Conservation (phyloP, 2,329 filamentous ascomycete species). For the Fusarium aywerte region DNA sequence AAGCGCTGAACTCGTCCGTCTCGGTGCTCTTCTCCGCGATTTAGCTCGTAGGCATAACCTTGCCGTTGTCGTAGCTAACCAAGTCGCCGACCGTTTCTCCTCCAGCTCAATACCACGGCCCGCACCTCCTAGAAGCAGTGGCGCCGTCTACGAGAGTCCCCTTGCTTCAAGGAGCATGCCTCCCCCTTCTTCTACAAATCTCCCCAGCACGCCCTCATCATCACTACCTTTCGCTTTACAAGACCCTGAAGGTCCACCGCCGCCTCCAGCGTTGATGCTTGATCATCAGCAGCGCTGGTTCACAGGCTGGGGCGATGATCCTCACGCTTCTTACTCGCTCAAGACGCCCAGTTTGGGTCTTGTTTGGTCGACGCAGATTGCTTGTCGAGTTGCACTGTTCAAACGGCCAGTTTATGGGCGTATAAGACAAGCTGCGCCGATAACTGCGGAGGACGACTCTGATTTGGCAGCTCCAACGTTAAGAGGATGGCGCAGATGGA, state of each 20-base stretch:
- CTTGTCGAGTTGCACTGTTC: constrained; percentile 82
- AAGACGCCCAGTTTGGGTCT: constrained; percentile 91
- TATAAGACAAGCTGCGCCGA: constrained; percentile 51
- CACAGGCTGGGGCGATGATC: constrained; percentile 89
- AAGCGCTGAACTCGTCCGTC: constrained; percentile 77
- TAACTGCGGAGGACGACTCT: constrained; percentile 53
- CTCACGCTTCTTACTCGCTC: constrained; percentile 57
- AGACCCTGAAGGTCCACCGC: constrained; percentile 48
- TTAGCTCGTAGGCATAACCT: constrained; percentile 79
- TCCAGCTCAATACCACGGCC: constrained; percentile 40
- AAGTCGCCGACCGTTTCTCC: constrained; percentile 88
- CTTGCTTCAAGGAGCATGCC: constrained; percentile 59
- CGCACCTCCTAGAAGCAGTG: constrained; percentile 39
- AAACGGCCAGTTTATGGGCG: constrained; percentile 70
- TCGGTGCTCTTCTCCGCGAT: constrained; percentile 79
- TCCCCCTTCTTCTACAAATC: constrained; percentile 45
- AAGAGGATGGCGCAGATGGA: constrained; percentile 75
- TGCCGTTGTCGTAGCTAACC: constrained; percentile 92
- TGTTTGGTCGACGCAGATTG: constrained; percentile 91
- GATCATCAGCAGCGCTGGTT: constrained; percentile 96
- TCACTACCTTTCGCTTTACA: constrained; percentile 52
- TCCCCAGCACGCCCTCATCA: constrained; percentile 53
- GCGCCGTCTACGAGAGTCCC: constrained; percentile 58
- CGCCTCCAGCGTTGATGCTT: constrained; percentile 71
- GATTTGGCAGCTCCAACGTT: constrained; percentile 60